phyloP scores from a whole-genome alignment of 306 rosid species.

The Abrus pulchellus region DNA sequence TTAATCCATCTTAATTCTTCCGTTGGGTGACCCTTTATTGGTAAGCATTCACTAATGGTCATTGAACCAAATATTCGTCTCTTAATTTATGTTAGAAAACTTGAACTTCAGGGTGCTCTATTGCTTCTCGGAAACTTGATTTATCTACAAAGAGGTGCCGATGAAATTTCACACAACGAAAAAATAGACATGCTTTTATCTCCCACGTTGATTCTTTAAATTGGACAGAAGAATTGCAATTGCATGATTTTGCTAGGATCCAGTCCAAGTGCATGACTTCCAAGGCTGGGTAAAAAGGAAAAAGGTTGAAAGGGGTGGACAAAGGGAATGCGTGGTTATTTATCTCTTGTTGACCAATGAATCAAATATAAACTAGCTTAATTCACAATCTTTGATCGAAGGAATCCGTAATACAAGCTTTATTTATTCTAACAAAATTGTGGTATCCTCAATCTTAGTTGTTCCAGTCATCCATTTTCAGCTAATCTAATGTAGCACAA shows the following conservation, averaged over 20 bases:
- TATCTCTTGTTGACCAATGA: not conserved
- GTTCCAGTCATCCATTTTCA: constrained; percentile 9
- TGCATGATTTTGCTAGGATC: constrained; percentile 6
- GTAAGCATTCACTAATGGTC: not conserved
- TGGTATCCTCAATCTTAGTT: not conserved
- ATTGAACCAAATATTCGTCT: not conserved
- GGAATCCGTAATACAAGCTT: constrained; percentile 21
- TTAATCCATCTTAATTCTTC: not conserved
- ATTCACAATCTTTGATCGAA: not conserved
- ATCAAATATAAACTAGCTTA: constrained; percentile 2
- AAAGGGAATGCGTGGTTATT: not conserved
- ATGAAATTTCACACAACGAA: not conserved
- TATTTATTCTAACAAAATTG: constrained; percentile 2
- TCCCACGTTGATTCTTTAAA: constrained; percentile 11
- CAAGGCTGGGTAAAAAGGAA: not conserved
- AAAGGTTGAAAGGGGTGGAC: not conserved
- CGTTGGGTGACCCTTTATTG: not conserved
- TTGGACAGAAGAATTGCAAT: not conserved
- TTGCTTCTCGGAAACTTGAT: not conserved
- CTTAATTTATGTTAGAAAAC: not conserved
- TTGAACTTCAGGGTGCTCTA: not conserved
- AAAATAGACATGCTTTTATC: not conserved
- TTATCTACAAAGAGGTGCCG: no score
- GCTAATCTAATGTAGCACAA: constrained; percentile 35
- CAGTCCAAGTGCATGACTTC: not conserved